These are phyloP conservation scores for Carex kokanica DNA, from an alignment of 176 grass and related monocot species.

Conservation along the genomic window DNA sequence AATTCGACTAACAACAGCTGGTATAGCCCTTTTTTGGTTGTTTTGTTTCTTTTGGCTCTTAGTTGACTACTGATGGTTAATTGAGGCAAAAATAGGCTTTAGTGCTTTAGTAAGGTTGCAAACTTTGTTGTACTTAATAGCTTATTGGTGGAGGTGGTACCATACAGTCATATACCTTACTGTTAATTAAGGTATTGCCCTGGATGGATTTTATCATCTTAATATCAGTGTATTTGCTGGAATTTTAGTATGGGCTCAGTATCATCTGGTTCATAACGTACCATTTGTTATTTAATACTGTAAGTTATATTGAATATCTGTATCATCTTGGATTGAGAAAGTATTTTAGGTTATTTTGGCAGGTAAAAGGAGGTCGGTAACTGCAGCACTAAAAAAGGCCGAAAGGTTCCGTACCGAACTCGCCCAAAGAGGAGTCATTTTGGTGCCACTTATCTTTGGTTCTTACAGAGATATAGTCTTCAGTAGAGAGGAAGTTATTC, in stretches of 20 bases:
- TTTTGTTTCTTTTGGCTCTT: neutral
- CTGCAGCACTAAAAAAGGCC: slow-evolving; percentile 64
- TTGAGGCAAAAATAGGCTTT: neutral
- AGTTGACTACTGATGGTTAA: neutral
- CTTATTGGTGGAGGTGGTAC: neutral
- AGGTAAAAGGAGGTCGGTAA: slow-evolving; percentile 69
- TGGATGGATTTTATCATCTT: neutral
- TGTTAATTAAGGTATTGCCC: neutral
- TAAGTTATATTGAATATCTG: neutral
- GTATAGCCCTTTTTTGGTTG: neutral
- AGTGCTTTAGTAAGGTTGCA: neutral
- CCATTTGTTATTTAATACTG: neutral
- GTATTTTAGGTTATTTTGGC: slow-evolving; percentile 91
- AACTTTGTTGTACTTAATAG: neutral
- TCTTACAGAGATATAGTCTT: slow-evolving; percentile 46
- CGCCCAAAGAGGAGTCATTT: slow-evolving; percentile 76
- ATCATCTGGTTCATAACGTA: neutral
- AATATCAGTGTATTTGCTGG: neutral
- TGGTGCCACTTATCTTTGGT: slow-evolving; percentile 90
- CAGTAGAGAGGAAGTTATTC: slow-evolving; percentile 51
- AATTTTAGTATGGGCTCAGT: neutral
- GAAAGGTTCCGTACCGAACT: slow-evolving; percentile 85
- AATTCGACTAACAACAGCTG: no score
- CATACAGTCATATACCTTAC: neutral
- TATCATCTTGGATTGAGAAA: slow-evolving; percentile 38